phyloP scores from a whole-genome alignment of 805 yeast species.

The Candida rishiriensis region DNA sequence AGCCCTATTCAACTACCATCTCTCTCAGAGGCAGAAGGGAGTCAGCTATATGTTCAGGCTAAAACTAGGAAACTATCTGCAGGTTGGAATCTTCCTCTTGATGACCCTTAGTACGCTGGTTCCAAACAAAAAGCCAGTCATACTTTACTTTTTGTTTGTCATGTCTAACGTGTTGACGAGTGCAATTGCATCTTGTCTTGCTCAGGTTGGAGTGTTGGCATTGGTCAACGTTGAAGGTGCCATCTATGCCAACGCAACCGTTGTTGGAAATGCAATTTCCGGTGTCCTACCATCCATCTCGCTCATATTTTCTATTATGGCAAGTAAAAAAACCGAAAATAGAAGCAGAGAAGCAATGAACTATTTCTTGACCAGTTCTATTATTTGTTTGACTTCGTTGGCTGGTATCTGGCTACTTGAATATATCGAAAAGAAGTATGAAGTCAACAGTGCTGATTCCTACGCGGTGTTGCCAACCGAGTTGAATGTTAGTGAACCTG shows the following conservation, averaged over 20 bases:
- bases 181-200: conserved; percentile 71
- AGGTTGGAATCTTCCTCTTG: conserved; percentile 50
- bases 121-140: conserved; percentile 26
- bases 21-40: conserved; percentile 63
- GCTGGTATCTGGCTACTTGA: conserved; percentile 18
- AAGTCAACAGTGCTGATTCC: too few relatives aligned
- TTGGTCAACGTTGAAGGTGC: conserved; percentile 73
- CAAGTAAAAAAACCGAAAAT: conserved; percentile 13
- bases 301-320: conserved; percentile 47
- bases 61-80: conserved; percentile 53
- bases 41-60: conserved; percentile 57
- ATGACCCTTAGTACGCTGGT: conserved; percentile 50
- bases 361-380: conserved; percentile 34
- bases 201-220: conserved; percentile 91
- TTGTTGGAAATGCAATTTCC: conserved; percentile 93
- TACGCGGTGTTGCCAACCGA: not conserved
- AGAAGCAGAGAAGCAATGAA: conserved; percentile 28
- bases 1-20: conserved; percentile 50
- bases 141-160: conserved; percentile 44
- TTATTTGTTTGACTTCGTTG: conserved; percentile 19
- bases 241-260: conserved; percentile 78
- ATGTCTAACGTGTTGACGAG: conserved; percentile 62
- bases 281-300: conserved; percentile 87
- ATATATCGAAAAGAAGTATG: conserved; percentile 8
- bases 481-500: not conserved